These are phyloP conservation scores for Lenzites betulinus DNA, from an alignment of 768 basidiomycete species.

Conservation along the genomic window DNA sequence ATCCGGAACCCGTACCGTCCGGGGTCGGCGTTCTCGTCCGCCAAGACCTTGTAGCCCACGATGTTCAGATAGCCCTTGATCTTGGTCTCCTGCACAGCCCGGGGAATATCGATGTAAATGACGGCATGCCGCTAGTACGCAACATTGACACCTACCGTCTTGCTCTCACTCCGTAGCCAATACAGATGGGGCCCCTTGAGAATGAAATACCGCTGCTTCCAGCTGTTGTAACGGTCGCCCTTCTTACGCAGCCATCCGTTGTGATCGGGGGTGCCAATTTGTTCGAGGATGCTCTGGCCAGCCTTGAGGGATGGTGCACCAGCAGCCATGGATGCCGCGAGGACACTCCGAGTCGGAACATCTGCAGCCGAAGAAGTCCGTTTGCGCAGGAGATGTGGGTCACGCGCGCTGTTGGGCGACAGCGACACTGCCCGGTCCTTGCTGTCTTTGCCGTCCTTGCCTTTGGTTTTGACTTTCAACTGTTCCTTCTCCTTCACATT, in stretches of 20 bases:
- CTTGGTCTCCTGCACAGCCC: conserved; percentile 71
- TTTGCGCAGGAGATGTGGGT: conserved; percentile 53
- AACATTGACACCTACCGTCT: conserved; percentile 40
- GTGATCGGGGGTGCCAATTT: conserved; percentile 90
- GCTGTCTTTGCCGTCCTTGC: conserved; percentile 26
- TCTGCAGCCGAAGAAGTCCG: conserved; percentile 41
- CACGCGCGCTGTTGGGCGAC: conserved; percentile 32
- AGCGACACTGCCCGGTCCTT: conserved; percentile 25
- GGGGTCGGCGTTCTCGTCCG: conserved; percentile 89
- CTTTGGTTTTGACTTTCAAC: conserved; percentile 17
- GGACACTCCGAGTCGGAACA: conserved; percentile 8
- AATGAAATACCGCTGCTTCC: conserved; percentile 91
- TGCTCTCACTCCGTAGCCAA: conserved; percentile 75
- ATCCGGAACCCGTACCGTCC: conserved; percentile 96
- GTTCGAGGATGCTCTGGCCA: conserved; percentile 78
- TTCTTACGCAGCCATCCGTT: conserved; percentile 96
- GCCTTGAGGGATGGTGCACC: conserved; percentile 31
- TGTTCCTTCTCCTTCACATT: conserved; percentile 23
- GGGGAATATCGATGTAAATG: not conserved
- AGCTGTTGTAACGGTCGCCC: conserved; percentile 88
- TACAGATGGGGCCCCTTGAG: conserved; percentile 93
- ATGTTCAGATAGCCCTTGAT: conserved; percentile 97
- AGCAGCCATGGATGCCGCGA: not conserved
- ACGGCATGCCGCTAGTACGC: conserved; percentile 1
- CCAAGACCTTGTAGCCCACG: conserved; percentile 86